A percentile compares a stretch with the other conserved stretches of the same genome.
phyloP scores from a whole-genome alignment of 176 grass and related monocot genomes.

The Cenchrus fungigraminus region DNA sequence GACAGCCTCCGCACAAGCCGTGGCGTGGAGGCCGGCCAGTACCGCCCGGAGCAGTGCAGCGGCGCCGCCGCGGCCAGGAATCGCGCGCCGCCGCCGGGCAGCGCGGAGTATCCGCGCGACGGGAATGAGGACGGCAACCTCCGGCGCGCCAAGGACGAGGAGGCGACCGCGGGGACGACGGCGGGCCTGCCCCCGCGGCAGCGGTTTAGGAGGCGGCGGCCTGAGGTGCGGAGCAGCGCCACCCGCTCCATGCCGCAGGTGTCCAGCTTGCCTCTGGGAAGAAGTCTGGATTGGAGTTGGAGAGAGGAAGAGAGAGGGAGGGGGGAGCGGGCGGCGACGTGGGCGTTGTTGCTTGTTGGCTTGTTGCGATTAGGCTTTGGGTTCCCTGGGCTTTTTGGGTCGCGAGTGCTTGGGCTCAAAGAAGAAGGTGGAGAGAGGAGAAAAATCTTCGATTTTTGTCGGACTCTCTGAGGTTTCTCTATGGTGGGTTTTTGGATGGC shows the following conservation, averaged over 20 bases:
- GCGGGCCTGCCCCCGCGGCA: slow-evolving; percentile 46
- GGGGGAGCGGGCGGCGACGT: background rate
- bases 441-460: slow-evolving; percentile 30
- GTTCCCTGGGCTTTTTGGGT: slow-evolving; percentile 30
- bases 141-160: slow-evolving; percentile 26
- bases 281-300: slow-evolving; percentile 12
- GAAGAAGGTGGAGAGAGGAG: slow-evolving; percentile 31
- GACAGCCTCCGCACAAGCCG: slow-evolving; percentile 47
- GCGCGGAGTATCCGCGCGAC: slow-evolving; percentile 45
- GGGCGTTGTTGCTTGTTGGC: slow-evolving; percentile 22
- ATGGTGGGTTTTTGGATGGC: slow-evolving; percentile 12
- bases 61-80: slow-evolving; percentile 47
- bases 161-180: slow-evolving; percentile 45
- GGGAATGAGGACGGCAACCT: slow-evolving; percentile 13
- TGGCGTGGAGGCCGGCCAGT: slow-evolving; percentile 32
- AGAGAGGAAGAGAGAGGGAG: background rate
- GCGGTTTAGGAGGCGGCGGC: slow-evolving; percentile 61
- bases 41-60: slow-evolving; percentile 47
- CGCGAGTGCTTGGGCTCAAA: slow-evolving; percentile 48
- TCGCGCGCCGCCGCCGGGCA: slow-evolving; percentile 42
- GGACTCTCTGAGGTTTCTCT: background rate
- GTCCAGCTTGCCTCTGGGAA: slow-evolving; percentile 38
- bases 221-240: slow-evolving; percentile 85
- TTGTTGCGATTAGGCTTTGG: slow-evolving; percentile 39
- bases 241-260: slow-evolving; percentile 82